phyloP scores from a whole-genome alignment of 169 alveolate species.

The Plasmodium reichenowi region DNA sequence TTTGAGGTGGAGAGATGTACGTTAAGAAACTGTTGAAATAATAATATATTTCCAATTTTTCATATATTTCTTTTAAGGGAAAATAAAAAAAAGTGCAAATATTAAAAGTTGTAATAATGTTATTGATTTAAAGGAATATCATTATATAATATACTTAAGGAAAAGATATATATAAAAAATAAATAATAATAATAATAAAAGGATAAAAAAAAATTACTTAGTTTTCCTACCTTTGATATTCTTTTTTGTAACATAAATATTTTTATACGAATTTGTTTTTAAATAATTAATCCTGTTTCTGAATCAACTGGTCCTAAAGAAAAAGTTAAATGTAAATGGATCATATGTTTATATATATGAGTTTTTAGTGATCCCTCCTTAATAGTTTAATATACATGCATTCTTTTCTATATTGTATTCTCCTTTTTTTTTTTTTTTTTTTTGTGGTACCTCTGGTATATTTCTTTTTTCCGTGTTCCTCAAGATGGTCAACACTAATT shows the following conservation, averaged over 20 bases:
- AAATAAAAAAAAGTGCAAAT: no score
- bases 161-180: no score
- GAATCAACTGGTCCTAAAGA: constrained; percentile 56
- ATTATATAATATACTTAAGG: no score
- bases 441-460: neutral
- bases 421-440: neutral
- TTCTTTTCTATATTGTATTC: no score
- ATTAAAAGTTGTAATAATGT: no score
- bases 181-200: no score
- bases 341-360: neutral
- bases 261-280: neutral
- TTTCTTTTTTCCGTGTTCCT: neutral
- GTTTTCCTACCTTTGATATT: neutral
- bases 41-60: no score
- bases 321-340: neutral
- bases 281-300: constrained; percentile 51
- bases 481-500: neutral
- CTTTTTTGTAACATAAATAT: neutral
- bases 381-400: no score
- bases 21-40: no score
- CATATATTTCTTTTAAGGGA: no score
- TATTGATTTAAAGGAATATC: no score
- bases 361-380: neutral
- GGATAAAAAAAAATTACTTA: neutral
- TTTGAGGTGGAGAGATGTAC: no score